Percentiles rank a stretch among this genome's conserved stretches.
Conservation (phyloP, 768 basidiomycete species). For the Phlebiopsis flavidoalba region DNA sequence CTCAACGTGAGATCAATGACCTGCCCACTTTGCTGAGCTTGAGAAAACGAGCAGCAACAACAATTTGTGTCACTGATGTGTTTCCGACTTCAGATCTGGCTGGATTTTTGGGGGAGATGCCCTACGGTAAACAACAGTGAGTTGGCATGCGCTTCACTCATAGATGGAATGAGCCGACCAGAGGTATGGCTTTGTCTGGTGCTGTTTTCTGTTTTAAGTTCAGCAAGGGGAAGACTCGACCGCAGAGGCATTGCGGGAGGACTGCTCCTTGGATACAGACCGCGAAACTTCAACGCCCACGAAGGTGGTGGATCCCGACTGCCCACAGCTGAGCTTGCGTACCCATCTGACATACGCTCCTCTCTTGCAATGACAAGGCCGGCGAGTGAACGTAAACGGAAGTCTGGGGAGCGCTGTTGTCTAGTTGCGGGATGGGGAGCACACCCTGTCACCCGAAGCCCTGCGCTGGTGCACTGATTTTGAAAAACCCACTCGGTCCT, state of each 20-base stretch:
- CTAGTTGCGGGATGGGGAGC: background rate
- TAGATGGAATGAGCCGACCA: background rate
- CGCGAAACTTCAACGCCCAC: background rate
- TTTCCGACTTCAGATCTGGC: background rate
- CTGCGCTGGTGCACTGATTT: background rate
- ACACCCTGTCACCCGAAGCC: background rate
- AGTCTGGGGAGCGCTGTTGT: background rate
- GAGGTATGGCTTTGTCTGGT: background rate
- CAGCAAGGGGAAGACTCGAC: background rate
- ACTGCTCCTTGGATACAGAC: background rate
- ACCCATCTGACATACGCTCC: background rate
- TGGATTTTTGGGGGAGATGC: background rate
- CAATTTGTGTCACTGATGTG: background rate
- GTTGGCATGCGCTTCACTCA: background rate
- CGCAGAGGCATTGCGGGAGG: background rate
- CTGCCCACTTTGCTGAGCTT: background rate
- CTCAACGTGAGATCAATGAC: background rate
- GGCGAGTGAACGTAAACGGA: background rate
- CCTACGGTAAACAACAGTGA: background rate
- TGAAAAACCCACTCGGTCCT: slow-evolving; percentile 8
- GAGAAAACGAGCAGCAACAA: background rate
- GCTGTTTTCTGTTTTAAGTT: background rate
- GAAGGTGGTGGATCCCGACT: background rate
- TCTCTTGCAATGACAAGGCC: background rate
- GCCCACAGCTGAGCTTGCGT: background rate